Base-by-base conservation (phyloP, 2,329 filamentous ascomycete species). In the Grosmannia clavigera region DNA sequence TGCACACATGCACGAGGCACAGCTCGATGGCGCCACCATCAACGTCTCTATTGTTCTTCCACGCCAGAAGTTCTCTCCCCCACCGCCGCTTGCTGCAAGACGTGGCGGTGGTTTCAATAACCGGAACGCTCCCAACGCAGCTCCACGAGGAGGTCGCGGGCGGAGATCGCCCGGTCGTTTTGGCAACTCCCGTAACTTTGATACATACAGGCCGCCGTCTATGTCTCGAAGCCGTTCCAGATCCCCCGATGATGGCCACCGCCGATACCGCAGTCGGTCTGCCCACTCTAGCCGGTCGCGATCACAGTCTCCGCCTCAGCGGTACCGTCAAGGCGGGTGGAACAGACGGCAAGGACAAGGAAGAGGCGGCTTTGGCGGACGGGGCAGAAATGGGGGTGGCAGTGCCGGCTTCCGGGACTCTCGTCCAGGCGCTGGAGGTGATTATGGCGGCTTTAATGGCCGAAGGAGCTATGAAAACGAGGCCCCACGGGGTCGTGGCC, bases 1-100 rank as follows among this genome's bases (percentile, higher is more conserved):
- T 66, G 84, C 92, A 22, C 89, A 95, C 70, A 97, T 99, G 94
- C 94, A 99, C 72, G 94, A 99, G 75, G 90, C 89, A n/a, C 89
- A 95, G 69, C 76, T 96, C 33, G 92, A 96, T 71, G 91, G 91
- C 58, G 83, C 86, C 27, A 79, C 84, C 48, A 85, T 96, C 68
- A 87, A 87, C 68, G 92, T 96, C 56, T 94, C 89, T 53, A 94
- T 96, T 65, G 90, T 96, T 31, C 78, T 95, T 43, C 90, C 90
- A 0, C 83, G 88, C 57, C 85, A 88, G 67, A 90, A 90, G 66
- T 89, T 96, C 68, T 92, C 89, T 1, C 84, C 84, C 22, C 84
- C 87, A 54, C 92, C 92, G 19, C 90, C 90, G 1, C 19, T 19
- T 19, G 81, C 81, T 5, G 83, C 87, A 58, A 81, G 86, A 57